These are phyloP conservation scores for Posidonia oceanica DNA, from an alignment of 116 monocot genomes.

Conservation along the genomic window DNA sequence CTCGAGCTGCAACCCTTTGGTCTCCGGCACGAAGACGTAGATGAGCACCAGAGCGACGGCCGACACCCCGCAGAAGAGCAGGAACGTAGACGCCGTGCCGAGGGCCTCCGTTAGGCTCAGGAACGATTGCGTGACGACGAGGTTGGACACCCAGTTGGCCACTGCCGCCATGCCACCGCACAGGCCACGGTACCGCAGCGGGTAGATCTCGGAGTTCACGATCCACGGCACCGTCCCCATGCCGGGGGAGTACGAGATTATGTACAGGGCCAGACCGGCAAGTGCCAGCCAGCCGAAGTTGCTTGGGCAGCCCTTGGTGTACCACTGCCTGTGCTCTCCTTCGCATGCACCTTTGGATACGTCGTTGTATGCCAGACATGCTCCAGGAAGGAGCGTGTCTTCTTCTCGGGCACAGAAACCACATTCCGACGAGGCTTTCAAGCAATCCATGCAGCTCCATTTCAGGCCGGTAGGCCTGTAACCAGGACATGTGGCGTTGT, in stretches of 20 bases:
- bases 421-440: slow-evolving; percentile 47
- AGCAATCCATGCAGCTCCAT: slow-evolving; percentile 68
- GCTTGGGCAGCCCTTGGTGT: slow-evolving; percentile 71
- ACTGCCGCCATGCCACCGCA: slow-evolving; percentile 87
- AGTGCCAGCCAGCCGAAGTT: slow-evolving; percentile 69
- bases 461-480: slow-evolving; percentile 14
- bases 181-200: slow-evolving; percentile 49
- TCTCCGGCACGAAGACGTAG: slow-evolving; percentile 59
- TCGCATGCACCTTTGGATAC: slow-evolving; percentile 19
- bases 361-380: slow-evolving; percentile 33
- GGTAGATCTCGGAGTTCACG: slow-evolving; percentile 88
- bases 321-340: slow-evolving; percentile 37
- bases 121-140: slow-evolving; percentile 64
- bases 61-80: slow-evolving; percentile 48
- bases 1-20: slow-evolving; percentile 64
- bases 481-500: slow-evolving; percentile 43
- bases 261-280: slow-evolving; percentile 46
- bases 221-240: slow-evolving; percentile 96
- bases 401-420: slow-evolving; percentile 47
- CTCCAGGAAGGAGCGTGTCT: slow-evolving; percentile 56
- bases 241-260: slow-evolving; percentile 80
- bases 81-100: slow-evolving; percentile 49
- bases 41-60: slow-evolving; percentile 37
- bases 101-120: slow-evolving; percentile 55
- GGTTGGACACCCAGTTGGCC: slow-evolving; percentile 77